Evolutionary conservation across 1,284 basidiomycete species (phyloP).

Genomic region (Leccinum colubrinum): DNA sequence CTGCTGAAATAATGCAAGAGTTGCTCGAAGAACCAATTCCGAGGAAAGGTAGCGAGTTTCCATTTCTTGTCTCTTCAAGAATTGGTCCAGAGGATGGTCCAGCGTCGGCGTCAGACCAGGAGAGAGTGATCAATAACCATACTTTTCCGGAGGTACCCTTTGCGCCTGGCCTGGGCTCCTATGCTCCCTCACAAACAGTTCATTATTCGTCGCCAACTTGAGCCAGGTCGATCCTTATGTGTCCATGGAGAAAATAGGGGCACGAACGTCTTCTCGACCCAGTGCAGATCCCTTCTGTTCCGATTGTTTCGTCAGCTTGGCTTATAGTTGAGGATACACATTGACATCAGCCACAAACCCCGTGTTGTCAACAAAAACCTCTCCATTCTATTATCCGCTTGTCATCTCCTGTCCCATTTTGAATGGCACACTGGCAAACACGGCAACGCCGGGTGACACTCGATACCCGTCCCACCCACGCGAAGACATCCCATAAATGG

Average conservation of each 20-base stretch:
- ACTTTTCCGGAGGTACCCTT: no score
- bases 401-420: not conserved
- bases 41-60: not conserved
- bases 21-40: not conserved
- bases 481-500: not conserved
- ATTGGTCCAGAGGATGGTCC: not conserved
- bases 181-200: no score
- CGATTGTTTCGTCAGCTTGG: no score
- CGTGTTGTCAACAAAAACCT: slow-evolving; percentile 9
- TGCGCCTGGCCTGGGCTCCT: no score
- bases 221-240: no score
- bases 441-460: not conserved
- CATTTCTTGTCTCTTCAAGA: not conserved
- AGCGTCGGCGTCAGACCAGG: not conserved
- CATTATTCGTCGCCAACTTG: no score
- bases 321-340: no score
- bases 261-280: no score
- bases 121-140: not conserved
- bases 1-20: not conserved
- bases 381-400: slow-evolving; percentile 3
- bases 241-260: no score
- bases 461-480: not conserved
- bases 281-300: no score
- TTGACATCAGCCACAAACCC: slow-evolving; percentile 10
- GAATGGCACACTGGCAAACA: slow-evolving; percentile 16